Evolutionary conservation across 345 rosid species (phyloP), one percentile per base, ranked within the genome.

Genomic region (Salix koriyanagi): DNA sequence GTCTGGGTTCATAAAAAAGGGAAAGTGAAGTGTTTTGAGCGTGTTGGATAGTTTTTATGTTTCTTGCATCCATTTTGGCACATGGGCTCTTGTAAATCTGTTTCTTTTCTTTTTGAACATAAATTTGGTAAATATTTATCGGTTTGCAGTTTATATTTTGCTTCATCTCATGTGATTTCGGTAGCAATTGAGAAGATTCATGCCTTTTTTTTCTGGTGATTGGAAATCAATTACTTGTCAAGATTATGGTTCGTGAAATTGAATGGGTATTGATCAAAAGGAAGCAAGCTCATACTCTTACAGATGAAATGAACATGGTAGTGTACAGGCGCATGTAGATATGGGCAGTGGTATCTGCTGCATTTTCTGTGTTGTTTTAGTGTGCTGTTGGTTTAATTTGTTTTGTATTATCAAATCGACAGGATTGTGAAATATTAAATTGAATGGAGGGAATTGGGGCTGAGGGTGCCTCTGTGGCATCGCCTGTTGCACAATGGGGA

Each of bases 381-480:
- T 34, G 30, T 72, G 48, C 46, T 44, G 21, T 67, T 65, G 50
- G 41, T 70, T 71, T 78, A 79, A 73, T 52, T 67, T 79, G 30
- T 73, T 69, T 30, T 67, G 69, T 25, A 65, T 16, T 73, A 54
- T 69, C 56, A 8, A 64, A 60, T 82, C 34, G 73, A 72, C 72
- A 80, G 86, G 81, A 79, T 75, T 82, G 78, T 68, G 81, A 76
- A 36, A 76, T 65, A 80, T 79, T 73, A 64, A 37, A 73, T 54
- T 76, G 66, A 75, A 93, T 95, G 99, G 98, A 91, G 77, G 93
- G 91, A 86, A 65, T 79, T 48, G 96, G 98, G 78, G 90, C 88
- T 39, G 92, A 88, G 25, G 75, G 84, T 83, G 86, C 86, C 71
- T 82, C 90, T 19, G 82, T 42, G 16, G 87, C 89, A 25, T 84